Evolutionary conservation across 148 eudicot genomes (phyloP).

Genomic region (Suaeda aralocaspica): DNA sequence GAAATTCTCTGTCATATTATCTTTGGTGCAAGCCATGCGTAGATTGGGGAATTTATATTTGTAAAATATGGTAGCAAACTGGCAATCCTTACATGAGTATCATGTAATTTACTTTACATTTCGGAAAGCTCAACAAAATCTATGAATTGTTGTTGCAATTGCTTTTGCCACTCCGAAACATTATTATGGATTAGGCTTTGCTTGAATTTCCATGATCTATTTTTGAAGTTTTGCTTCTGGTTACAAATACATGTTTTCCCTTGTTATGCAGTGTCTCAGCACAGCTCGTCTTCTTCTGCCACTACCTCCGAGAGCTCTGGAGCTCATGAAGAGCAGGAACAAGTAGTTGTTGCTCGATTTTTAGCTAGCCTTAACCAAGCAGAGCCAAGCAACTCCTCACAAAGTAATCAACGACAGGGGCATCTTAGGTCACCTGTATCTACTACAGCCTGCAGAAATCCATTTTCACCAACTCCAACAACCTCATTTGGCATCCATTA

Average conservation of each 20-base stretch:
- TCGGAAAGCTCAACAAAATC: too few species aligned
- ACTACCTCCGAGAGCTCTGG: slow-evolving; percentile 24
- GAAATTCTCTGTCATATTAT: too few species aligned
- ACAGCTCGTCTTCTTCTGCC: slow-evolving; percentile 25
- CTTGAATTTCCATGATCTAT: too few species aligned
- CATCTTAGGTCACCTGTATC: slow-evolving; percentile 13
- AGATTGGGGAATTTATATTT: too few species aligned
- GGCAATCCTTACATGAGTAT: too few species aligned
- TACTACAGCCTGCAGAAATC: slow-evolving; percentile 13
- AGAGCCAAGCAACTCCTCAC: slow-evolving; percentile 25
- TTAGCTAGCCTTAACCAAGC: slow-evolving; percentile 34
- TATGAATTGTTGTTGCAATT: too few species aligned
- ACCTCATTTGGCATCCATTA: slow-evolving; percentile 17
- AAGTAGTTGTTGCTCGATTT: slow-evolving; percentile 51
- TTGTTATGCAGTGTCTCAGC: slow-evolving; percentile 41
- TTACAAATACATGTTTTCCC: not conserved
- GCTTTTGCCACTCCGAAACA: too few species aligned
- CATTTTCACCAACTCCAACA: slow-evolving; percentile 19
- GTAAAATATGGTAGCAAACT: too few species aligned
- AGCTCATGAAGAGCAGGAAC: slow-evolving; percentile 47
- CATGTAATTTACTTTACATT: too few species aligned
- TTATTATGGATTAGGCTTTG: too few species aligned
- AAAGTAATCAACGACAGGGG: slow-evolving; percentile 21
- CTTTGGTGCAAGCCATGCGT: too few species aligned
- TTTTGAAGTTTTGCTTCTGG: too few species aligned